phyloP scores from a whole-genome alignment of 768 basidiomycete species.

The Russula foetens region DNA sequence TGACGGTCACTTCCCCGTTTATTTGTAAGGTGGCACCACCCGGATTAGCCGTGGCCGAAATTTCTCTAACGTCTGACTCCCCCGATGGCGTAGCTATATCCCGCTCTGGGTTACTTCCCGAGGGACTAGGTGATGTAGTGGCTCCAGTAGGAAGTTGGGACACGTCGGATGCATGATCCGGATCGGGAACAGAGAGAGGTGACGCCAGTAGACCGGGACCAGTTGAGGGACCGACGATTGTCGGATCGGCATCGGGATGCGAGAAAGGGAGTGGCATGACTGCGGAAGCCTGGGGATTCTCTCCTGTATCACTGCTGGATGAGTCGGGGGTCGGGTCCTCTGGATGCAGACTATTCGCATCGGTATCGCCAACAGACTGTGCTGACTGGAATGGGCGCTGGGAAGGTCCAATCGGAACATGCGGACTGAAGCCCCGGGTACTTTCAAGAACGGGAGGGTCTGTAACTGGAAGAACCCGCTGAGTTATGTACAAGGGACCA shows the following conservation, averaged over 20 bases:
- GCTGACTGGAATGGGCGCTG: background rate
- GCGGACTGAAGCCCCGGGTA: no score
- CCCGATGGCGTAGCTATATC: background rate
- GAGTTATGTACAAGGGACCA: background rate
- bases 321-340: background rate
- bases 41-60: no score
- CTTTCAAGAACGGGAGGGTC: no score
- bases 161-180: no score
- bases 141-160: background rate
- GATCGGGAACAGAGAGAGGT: background rate
- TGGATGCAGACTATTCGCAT: no score
- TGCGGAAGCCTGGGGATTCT: background rate
- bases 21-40: background rate
- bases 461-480: background rate
- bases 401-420: background rate
- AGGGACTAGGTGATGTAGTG: background rate
- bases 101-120: background rate
- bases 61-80: no score
- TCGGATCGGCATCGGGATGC: background rate
- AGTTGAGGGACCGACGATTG: background rate
- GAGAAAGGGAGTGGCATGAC: background rate
- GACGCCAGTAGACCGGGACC: background rate
- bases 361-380: no score
- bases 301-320: background rate
- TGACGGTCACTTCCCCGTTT: background rate